Conservation (phyloP, 306 rosid species). For the Pueraria montana region DNA sequence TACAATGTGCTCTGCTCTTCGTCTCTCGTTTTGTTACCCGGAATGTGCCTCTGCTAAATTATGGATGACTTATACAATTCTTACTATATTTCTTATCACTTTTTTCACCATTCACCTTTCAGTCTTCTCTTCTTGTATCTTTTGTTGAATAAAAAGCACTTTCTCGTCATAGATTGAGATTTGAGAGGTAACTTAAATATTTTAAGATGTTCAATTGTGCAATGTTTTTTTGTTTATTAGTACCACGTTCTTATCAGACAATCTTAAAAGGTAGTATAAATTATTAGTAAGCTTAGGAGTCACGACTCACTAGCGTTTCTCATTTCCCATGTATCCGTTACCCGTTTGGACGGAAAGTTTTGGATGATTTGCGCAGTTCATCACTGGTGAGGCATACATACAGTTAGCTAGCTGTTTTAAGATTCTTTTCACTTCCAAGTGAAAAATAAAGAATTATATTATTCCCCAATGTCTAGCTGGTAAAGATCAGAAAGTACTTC, state of each 20-base stretch:
- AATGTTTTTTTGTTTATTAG: background rate
- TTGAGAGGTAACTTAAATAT: too few relatives aligned
- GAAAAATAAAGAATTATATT: background rate
- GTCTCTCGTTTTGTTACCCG: background rate
- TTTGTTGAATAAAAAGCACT: background rate
- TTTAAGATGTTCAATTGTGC: background rate
- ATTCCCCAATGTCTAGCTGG: too few relatives aligned
- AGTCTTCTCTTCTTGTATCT: background rate
- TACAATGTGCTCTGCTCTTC: background rate
- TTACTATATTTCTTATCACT: background rate
- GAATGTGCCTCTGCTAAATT: background rate
- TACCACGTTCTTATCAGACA: background rate
- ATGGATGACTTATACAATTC: constrained; percentile 1
- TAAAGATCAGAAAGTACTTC: too few relatives aligned
- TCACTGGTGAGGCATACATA: background rate
- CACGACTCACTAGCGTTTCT: background rate
- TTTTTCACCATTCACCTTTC: background rate
- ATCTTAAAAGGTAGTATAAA: background rate
- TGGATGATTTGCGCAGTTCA: background rate
- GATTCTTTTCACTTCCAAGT: background rate
- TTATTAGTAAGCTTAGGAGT: background rate
- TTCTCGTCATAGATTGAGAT: background rate
- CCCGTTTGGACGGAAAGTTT: background rate
- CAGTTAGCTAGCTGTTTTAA: background rate
- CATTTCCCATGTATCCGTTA: background rate